phyloP scores from a whole-genome alignment of 371 early-diverging fungal species.

The Mucor velutinosus region DNA sequence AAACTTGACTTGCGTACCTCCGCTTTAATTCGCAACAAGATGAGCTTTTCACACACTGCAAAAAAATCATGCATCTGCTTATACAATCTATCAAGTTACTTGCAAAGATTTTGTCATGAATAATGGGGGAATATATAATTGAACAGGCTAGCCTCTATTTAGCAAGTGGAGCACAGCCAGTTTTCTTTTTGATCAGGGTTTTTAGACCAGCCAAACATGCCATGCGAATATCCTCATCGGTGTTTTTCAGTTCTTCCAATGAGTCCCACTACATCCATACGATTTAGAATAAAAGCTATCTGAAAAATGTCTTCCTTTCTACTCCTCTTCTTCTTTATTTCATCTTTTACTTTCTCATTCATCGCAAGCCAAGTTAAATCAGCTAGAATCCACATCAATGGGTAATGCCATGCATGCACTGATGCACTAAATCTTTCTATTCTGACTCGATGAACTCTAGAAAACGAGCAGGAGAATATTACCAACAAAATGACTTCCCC shows the following conservation, averaged over 20 bases:
- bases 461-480: neutral
- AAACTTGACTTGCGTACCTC: neutral
- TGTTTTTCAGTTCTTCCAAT: neutral
- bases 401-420: neutral
- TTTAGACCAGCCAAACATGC: constrained; percentile 1
- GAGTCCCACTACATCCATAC: constrained; percentile 2
- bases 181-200: neutral
- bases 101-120: too few relatives aligned
- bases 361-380: neutral
- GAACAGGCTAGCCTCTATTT: neutral
- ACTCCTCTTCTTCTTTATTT: neutral
- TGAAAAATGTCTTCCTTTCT: neutral
- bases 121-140: too few relatives aligned
- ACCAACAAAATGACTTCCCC: neutral
- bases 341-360: neutral
- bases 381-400: neutral
- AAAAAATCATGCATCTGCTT: too few relatives aligned
- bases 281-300: neutral
- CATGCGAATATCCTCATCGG: neutral
- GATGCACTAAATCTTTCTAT: neutral
- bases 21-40: neutral
- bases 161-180: neutral
- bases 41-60: neutral
- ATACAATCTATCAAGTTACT: too few relatives aligned
- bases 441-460: neutral